Evolutionary conservation across 2,329 filamentous ascomycete genomes (phyloP).

Genomic region (Magnaporthiopsis incrustans): DNA sequence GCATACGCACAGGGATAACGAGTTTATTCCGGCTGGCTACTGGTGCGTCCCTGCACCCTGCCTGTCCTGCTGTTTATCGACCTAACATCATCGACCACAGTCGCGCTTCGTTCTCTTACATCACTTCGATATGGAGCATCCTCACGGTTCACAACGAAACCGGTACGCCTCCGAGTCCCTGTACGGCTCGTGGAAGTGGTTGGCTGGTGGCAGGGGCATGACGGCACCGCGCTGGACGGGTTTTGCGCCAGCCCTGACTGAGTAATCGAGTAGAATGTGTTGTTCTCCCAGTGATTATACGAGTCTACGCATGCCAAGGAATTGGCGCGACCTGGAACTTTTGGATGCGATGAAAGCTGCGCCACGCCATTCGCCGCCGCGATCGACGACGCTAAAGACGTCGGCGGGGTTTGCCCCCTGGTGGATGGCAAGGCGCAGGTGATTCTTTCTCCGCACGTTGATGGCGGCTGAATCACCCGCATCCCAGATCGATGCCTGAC

Average conservation of each 20-base stretch:
- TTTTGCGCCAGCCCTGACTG: not conserved
- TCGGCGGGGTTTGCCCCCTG: no score
- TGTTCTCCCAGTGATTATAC: no score
- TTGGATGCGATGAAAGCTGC: no score
- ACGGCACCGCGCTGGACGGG: not conserved
- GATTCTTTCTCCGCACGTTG: no score
- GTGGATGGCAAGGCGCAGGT: no score
- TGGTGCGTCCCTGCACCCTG: not conserved
- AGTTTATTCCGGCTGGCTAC: slow-evolving; percentile 5
- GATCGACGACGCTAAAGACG: no score
- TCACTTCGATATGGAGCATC: slow-evolving; percentile 4
- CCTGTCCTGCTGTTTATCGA: not conserved
- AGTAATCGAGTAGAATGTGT: not conserved
- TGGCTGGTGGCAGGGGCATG: not conserved
- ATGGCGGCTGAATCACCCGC: no score
- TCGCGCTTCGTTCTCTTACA: slow-evolving; percentile 5
- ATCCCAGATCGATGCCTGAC: no score
- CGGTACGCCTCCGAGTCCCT: no score
- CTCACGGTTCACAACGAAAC: slow-evolving; percentile 5
- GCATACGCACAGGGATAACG: slow-evolving; percentile 1
- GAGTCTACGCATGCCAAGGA: no score
- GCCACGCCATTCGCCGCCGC: no score
- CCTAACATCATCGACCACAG: not conserved
- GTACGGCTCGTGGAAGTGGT: not conserved
- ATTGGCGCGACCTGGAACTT: no score